Conservation (phyloP, 768 basidiomycete species). For the Auricularia sp. region DNA sequence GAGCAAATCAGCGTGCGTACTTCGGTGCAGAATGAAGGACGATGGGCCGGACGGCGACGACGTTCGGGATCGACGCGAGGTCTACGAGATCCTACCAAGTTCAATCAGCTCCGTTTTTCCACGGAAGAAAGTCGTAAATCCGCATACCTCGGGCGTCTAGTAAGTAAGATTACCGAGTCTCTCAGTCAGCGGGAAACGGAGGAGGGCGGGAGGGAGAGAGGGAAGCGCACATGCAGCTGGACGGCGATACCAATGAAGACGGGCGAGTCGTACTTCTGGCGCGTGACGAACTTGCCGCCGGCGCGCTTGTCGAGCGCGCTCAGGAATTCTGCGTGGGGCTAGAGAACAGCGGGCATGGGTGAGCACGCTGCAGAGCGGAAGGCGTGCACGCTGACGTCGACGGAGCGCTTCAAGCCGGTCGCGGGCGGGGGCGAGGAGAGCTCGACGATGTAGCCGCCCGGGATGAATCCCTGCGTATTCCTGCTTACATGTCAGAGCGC, state of each 20-base stretch:
- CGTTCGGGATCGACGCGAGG: neutral
- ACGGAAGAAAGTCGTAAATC: neutral
- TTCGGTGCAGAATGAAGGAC: neutral
- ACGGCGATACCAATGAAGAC: neutral
- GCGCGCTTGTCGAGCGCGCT: neutral
- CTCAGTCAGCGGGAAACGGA: neutral
- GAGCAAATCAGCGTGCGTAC: neutral
- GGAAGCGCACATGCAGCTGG: neutral
- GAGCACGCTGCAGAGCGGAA: neutral
- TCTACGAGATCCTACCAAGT: neutral
- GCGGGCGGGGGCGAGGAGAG: neutral
- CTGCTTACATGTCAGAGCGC: no score
- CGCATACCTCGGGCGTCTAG: neutral
- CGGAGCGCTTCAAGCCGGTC: neutral
- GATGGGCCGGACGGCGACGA: neutral
- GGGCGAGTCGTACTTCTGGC: neutral
- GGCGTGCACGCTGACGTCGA: neutral
- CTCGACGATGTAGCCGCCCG: neutral
- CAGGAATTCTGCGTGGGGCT: neutral
- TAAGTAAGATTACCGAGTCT: no score
- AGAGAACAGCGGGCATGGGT: neutral
- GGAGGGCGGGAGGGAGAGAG: neutral
- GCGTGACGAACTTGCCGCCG: neutral
- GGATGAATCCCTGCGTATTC: neutral
- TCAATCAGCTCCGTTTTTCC: neutral